Evolutionary conservation across 208 protist species (phyloP).

Genomic region (Blechomonas ayalai): DNA sequence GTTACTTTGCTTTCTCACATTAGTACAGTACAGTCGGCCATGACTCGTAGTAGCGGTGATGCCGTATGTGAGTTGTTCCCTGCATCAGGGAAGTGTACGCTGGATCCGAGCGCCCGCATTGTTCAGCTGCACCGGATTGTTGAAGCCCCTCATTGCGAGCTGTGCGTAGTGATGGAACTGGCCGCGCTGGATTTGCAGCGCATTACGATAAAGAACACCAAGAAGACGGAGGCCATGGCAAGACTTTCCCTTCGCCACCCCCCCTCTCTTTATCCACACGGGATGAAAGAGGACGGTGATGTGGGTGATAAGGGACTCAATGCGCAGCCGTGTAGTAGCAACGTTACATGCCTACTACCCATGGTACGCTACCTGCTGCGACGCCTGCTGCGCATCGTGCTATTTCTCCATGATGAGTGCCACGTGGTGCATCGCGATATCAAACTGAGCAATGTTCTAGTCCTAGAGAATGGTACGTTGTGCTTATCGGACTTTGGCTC

Average conservation of each 20-base stretch:
- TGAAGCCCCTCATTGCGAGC: constrained; percentile 69
- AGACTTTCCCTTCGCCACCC: too few relatives aligned
- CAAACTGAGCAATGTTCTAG: constrained; percentile 86
- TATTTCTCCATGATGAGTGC: constrained; percentile 68
- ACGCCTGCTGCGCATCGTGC: constrained; percentile 48
- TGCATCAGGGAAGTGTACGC: neutral
- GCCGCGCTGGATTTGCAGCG: constrained; percentile 55
- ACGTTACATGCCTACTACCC: constrained; percentile 19
- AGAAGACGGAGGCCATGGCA: too few relatives aligned
- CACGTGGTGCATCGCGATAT: constrained; percentile 80
- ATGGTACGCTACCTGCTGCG: constrained; percentile 73
- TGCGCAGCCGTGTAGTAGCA: constrained; percentile 5
- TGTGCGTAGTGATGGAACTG: constrained; percentile 77
- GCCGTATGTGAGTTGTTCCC: constrained; percentile 7
- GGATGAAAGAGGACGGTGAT: too few relatives aligned
- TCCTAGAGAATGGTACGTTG: constrained; percentile 47
- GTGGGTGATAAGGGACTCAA: neutral
- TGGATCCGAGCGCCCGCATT: constrained; percentile 27
- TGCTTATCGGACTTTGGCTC: constrained; percentile 87
- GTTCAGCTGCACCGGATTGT: constrained; percentile 48
- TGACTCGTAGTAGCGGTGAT: neutral
- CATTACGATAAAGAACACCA: constrained; percentile 17
- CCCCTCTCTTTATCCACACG: too few relatives aligned
- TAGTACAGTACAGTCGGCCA: neutral
- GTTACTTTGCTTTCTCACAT: constrained; percentile 46